Percentiles rank a stretch among this genome's conserved stretches.
phyloP scores from a whole-genome alignment of 1,284 basidiomycete species.

The Calocybe gambosa region DNA sequence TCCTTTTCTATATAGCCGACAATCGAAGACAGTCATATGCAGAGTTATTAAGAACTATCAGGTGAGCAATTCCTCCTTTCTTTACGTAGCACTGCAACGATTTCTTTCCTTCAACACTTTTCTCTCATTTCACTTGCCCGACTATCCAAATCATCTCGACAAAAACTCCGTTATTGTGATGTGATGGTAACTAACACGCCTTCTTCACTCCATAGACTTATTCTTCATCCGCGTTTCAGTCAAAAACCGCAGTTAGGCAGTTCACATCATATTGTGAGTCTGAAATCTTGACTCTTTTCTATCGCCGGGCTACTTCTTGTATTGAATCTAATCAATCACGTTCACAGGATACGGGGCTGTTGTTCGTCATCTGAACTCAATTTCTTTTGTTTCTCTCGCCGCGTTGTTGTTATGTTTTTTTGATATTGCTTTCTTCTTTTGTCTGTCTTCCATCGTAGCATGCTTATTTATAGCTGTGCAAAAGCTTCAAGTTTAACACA shows the following conservation, averaged over 20 bases:
- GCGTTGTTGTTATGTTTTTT: no score
- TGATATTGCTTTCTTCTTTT: no score
- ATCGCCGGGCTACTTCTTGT: conserved; percentile 10
- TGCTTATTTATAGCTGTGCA: no score
- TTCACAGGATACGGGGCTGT: conserved; percentile 25
- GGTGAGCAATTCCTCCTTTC: conserved; percentile 29
- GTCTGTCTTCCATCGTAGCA: no score
- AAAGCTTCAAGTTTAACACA: no score
- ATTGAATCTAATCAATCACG: neutral
- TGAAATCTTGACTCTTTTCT: no score
- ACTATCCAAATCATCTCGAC: neutral
- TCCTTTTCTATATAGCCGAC: conserved; percentile 40
- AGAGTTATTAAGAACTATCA: conserved; percentile 63
- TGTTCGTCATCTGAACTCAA: conserved; percentile 20
- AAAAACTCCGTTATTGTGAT: neutral
- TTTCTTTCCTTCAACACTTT: neutral
- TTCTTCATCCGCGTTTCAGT: conserved; percentile 58
- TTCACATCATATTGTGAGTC: conserved; percentile 62
- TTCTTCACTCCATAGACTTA: conserved; percentile 27
- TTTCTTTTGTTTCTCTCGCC: no score
- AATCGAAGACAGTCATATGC: conserved; percentile 72
- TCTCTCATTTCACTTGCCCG: neutral
- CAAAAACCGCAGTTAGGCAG: conserved; percentile 79
- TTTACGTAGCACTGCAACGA: neutral
- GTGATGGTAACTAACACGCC: neutral